Evolutionary conservation across 805 yeast genomes (phyloP), one percentile per base, ranked within the genome.

Genomic region (Yarrowia deformans): DNA sequence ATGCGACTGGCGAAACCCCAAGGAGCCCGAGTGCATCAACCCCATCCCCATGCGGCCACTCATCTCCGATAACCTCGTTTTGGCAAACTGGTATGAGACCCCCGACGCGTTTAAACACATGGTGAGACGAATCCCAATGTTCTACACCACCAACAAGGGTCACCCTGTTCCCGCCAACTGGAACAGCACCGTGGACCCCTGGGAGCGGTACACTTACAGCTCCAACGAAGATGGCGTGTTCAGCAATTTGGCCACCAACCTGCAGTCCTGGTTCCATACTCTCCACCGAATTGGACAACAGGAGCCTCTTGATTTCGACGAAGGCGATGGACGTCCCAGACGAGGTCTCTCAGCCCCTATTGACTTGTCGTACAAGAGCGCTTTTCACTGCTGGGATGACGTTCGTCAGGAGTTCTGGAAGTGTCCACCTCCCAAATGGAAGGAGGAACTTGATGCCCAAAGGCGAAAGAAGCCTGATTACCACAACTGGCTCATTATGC

Each of bases 1-100:
- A 42, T 74, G 76, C 23, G 56, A 49, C 45, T 49, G 56, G 56
- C 35, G 56, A 23, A 49, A 63, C 68, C 55, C 56, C 56, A 63
- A 63, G 55, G 55, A 48, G 8, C 46, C 55, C 8, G 46, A 48
- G 18, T 63, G 68, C 29, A 55, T 19, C 39, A 68, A 73, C 23
- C 71, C 75, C 14, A 40, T 61, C 9, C 73, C 75, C 14, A 32
- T 72, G 13, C 29, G 42, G 8, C 73, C 75, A 12, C 58, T 74
- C 39, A 46, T 70, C 9, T 69, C 72, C 19, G 75, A 73, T 49
- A 70, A 70, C 14, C 56, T 70, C 3, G 61, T 45, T 8, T 43
- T 69, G 14, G 68, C 69, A n/a, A 63, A 48, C 68, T 74, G 74
- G 73, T 35, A 42, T n/a, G 69, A 63, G 45, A 69, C 50, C 8